Evolutionary conservation across 345 rosid species (phyloP).

Genomic region (Sapria himalayana): DNA sequence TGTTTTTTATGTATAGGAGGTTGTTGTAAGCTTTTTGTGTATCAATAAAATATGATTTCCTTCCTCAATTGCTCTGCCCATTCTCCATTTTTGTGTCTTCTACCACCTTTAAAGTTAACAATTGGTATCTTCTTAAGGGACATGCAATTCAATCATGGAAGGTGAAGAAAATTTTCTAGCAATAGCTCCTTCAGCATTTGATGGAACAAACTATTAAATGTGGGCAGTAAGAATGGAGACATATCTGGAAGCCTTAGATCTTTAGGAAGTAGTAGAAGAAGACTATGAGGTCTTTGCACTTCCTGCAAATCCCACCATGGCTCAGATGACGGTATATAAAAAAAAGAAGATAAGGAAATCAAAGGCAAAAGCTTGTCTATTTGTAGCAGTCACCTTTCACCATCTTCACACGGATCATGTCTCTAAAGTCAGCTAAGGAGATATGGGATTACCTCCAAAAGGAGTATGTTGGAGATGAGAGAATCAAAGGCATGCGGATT

Average conservation of each 20-base stretch:
- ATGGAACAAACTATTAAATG: neutral
- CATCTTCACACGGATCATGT: neutral
- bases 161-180: too few relatives aligned
- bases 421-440: neutral
- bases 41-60: too few relatives aligned
- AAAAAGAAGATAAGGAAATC: neutral
- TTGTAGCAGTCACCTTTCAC: neutral
- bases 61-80: too few relatives aligned
- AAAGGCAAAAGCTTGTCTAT: neutral
- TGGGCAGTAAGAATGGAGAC: neutral
- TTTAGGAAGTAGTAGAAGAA: neutral
- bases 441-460: constrained; percentile 1
- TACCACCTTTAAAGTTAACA: too few relatives aligned
- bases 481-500: too few relatives aligned
- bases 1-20: too few relatives aligned
- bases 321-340: neutral
- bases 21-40: too few relatives aligned
- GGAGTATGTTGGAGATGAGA: too few relatives aligned
- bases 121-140: too few relatives aligned
- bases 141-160: too few relatives aligned
- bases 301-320: neutral
- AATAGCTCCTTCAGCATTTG: neutral
- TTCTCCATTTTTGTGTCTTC: too few relatives aligned
- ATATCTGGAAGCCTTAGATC: neutral
- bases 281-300: neutral